phyloP scores from a whole-genome alignment of 768 basidiomycete species.

The Cantharellus anzutake region DNA sequence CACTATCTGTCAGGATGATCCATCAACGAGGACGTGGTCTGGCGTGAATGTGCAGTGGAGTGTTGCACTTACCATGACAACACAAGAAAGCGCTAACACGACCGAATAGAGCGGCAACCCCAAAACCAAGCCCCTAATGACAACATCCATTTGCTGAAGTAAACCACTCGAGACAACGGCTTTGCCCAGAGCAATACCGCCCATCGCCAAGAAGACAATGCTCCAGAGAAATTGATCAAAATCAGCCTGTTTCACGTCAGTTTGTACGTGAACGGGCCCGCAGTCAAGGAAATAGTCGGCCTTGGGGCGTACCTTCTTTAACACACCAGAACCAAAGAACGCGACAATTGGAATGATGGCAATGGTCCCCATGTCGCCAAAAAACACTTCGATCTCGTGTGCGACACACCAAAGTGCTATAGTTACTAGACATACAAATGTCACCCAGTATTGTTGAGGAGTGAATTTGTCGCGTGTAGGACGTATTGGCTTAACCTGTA shows the following conservation, averaged over 20 bases:
- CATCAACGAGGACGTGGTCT: slow-evolving; percentile 13
- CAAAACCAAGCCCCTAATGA: slow-evolving; percentile 38
- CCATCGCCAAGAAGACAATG: slow-evolving; percentile 94
- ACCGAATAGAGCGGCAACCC: slow-evolving; percentile 50
- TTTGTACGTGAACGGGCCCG: background rate
- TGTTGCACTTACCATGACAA: slow-evolving; percentile 39
- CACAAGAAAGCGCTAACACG: slow-evolving; percentile 44
- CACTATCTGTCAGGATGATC: slow-evolving; percentile 30
- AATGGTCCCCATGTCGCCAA: slow-evolving; percentile 97
- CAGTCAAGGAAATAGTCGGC: background rate
- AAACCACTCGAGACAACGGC: slow-evolving; percentile 83
- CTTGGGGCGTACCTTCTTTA: slow-evolving; percentile 59
- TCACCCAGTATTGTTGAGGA: slow-evolving; percentile 76
- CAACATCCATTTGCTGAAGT: slow-evolving; percentile 51
- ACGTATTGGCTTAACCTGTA: slow-evolving; percentile 71
- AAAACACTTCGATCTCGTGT: slow-evolving; percentile 45
- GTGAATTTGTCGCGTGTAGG: slow-evolving; percentile 70
- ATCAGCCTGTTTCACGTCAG: slow-evolving; percentile 43
- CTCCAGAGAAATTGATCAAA: slow-evolving; percentile 92
- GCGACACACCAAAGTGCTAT: slow-evolving; percentile 85
- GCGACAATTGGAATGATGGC: slow-evolving; percentile 83
- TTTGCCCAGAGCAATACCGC: slow-evolving; percentile 89
- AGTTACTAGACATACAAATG: slow-evolving; percentile 61
- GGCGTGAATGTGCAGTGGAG: background rate
- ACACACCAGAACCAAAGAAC: slow-evolving; percentile 83